phyloP scores from a whole-genome alignment of 306 rosid genomes.

The Pyrus bretschneideri region DNA sequence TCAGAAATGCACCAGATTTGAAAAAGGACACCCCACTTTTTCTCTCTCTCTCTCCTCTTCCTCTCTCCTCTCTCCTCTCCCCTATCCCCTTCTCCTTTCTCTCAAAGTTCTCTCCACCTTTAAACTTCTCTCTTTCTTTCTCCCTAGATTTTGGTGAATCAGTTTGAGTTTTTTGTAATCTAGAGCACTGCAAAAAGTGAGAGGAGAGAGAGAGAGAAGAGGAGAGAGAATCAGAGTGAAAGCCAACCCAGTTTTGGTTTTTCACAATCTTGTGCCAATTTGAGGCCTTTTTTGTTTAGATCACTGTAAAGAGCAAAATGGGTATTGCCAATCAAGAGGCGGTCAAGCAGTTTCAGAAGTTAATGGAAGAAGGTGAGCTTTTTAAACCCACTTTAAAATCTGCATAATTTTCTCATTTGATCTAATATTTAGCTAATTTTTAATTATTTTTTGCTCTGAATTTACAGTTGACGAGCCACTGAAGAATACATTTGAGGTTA shows the following conservation, averaged over 20 bases:
- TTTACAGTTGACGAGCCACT: constrained; percentile 61
- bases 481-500: constrained; percentile 72
- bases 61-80: background rate
- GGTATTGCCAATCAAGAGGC: constrained; percentile 64
- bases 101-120: background rate
- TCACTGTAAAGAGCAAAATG: constrained; percentile 36
- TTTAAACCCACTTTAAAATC: constrained; percentile 1
- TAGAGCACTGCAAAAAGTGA: constrained; percentile 8
- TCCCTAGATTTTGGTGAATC: constrained; percentile 7
- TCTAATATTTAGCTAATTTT: constrained; percentile 3
- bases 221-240: background rate
- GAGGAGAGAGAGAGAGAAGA: background rate
- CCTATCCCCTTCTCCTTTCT: background rate
- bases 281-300: background rate
- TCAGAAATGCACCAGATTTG: background rate
- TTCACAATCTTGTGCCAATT: constrained; percentile 9
- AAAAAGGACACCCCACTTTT: background rate
- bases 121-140: constrained; percentile 1
- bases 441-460: background rate
- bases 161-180: background rate
- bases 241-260: constrained; percentile 26
- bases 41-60: background rate
- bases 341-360: constrained; percentile 54
- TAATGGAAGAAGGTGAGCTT: constrained; percentile 59
- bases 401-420: constrained; percentile 21